Base-by-base conservation (phyloP, 1,284 basidiomycete genomes). In the Anthracocystis setariae region DNA sequence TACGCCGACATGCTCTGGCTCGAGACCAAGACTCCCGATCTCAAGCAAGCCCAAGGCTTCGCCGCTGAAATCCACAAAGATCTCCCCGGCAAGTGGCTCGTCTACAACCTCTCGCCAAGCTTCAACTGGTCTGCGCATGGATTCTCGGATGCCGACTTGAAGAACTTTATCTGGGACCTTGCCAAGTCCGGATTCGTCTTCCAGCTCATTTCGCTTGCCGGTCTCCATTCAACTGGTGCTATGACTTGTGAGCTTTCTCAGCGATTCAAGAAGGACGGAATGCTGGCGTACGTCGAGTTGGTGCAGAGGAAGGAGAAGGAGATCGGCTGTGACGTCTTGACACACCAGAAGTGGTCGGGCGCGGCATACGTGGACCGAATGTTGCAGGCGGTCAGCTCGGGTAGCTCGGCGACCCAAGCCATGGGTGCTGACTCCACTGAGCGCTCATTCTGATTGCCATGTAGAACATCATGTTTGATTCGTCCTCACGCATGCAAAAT, bases 41-140 rank as follows among this genome's bases (percentile, higher is more conserved):
- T 96, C 21, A 86, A 89, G 69, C 89, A 93, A 82, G 93, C 93
- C 1, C 87, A 88, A 46, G 87, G 86, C 46, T 93, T 95, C 82
- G 90, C 93, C 1, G 86, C 89, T 47, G 88, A 88, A 79, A 91
- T 95, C 74, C 87, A 90, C 61, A 87, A 88, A 69, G 87, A 87
- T 80, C 88, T 87, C 82, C 91, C 92, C 38, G 89, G 87, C 77
- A 93, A 92, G 78, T 85, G 89, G 90, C 88, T 96, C 75, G 93
- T 94, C n/a, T 96, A 95, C 83, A 96, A 95, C 83, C 85, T 95
- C 64, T 93, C 91, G 78, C 93, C 93, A 3, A 92, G 91, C 79
- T 96, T 96, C 86, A 94, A 95, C 84, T 96, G 93, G 93, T 86
- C 88, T 25, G 88, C 87, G 12, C 90, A 91, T 78, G 93, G 93